Conservation (phyloP, 371 early-diverging fungal species). For the Mucor mucedo region DNA sequence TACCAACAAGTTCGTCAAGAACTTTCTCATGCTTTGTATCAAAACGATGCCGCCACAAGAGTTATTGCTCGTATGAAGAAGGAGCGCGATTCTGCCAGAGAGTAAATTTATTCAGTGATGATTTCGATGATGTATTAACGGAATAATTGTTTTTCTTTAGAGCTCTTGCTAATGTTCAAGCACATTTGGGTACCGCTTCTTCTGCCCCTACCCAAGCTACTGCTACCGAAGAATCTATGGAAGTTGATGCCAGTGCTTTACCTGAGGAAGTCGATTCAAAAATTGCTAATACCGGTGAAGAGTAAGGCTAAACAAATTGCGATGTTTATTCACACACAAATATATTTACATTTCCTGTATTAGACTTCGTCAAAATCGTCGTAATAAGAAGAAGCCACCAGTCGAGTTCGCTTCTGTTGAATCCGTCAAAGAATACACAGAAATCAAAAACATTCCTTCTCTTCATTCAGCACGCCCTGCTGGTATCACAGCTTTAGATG, state of each 20-base stretch:
- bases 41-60: slow-evolving; percentile 93
- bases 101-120: slow-evolving; percentile 40
- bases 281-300: slow-evolving; percentile 63
- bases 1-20: slow-evolving; percentile 91
- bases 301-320: slow-evolving; percentile 35
- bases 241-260: slow-evolving; percentile 58
- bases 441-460: slow-evolving; percentile 61
- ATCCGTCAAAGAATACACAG: slow-evolving; percentile 63
- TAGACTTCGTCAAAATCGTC: slow-evolving; percentile 73
- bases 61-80: slow-evolving; percentile 91
- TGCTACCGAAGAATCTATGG: slow-evolving; percentile 67
- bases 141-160: slow-evolving; percentile 28
- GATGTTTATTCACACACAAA: background rate
- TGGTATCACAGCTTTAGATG: slow-evolving; percentile 78
- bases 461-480: slow-evolving; percentile 79
- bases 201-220: slow-evolving; percentile 44
- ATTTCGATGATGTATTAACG: background rate
- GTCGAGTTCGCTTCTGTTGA: slow-evolving; percentile 74
- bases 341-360: background rate
- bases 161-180: slow-evolving; percentile 74
- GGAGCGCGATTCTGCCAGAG: slow-evolving; percentile 91
- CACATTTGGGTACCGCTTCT: slow-evolving; percentile 59
- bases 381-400: slow-evolving; percentile 83
- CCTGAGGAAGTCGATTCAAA: slow-evolving; percentile 61
- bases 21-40: slow-evolving; percentile 90